Conservation (phyloP, 2,329 filamentous ascomycete species). For the Ceratocystis harringtonii region DNA sequence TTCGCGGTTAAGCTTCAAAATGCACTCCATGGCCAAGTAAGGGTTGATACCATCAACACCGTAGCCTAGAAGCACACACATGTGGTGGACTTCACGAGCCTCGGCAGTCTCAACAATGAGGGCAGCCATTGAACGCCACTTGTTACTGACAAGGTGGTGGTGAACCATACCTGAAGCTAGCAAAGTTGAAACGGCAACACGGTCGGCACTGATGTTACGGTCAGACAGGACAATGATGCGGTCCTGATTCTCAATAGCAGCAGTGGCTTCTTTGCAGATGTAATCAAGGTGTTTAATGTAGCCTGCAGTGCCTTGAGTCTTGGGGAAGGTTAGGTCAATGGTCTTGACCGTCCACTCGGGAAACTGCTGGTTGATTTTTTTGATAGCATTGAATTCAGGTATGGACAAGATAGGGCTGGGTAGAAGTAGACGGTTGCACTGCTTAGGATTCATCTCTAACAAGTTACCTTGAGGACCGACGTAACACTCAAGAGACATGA, state of each 20-base stretch:
- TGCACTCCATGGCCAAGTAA: slow-evolving; percentile 90
- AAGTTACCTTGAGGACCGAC: slow-evolving; percentile 92
- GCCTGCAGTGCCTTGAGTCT: slow-evolving; percentile 64
- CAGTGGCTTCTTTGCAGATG: slow-evolving; percentile 73
- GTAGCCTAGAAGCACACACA: slow-evolving; percentile 95
- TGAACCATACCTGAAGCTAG: slow-evolving; percentile 88
- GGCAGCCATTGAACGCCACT: slow-evolving; percentile 81
- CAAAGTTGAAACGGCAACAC: slow-evolving; percentile 72
- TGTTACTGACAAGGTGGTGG: slow-evolving; percentile 88
- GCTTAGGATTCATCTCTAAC: slow-evolving; percentile 79
- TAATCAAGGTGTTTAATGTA: slow-evolving; percentile 77
- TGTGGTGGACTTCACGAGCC: slow-evolving; percentile 93
- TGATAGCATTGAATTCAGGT: slow-evolving; percentile 77
- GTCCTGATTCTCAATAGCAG: slow-evolving; percentile 68
- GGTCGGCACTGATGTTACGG: slow-evolving; percentile 65
- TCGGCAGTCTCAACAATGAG: slow-evolving; percentile 85
- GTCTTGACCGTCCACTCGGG: slow-evolving; percentile 73
- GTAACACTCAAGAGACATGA: slow-evolving; percentile 96
- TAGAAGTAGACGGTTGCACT: slow-evolving; percentile 73
- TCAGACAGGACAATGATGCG: slow-evolving; percentile 83
- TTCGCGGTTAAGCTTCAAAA: slow-evolving; percentile 90
- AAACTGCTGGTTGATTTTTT: slow-evolving; percentile 58
- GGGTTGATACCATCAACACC: slow-evolving; percentile 90
- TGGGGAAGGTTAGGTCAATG: slow-evolving; percentile 89
- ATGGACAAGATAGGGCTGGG: slow-evolving; percentile 82